Evolutionary conservation across 2,329 filamentous ascomycete species (phyloP), one percentile per base, ranked within the genome.

Genomic region (Triangularia setosa): DNA sequence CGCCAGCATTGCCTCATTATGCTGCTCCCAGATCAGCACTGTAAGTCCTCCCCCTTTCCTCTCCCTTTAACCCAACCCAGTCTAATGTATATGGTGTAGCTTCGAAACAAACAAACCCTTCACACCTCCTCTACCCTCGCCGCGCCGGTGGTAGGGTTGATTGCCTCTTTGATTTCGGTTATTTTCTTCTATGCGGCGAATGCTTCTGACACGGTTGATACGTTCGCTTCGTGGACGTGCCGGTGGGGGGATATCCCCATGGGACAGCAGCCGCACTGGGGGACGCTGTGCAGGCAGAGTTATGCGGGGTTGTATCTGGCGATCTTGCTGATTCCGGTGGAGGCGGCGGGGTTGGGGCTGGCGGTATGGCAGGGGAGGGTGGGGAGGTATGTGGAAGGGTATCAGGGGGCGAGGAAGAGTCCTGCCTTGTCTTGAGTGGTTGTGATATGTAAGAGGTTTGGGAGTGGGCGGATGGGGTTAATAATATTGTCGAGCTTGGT

Each of bases 151-250:
- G 67, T 80, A 65, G 77, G 77, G 65, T 77, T 83, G 60, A 73
- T 77, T 56, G 80, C 78, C 12, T 80, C 83, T 44, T 72, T 87
- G 58, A 76, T 87, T 62, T 80, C 81, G 66, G 82, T 86, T 71
- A 76, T 79, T 60, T 80, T 88, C 73, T 87, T 84, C 73, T 88
- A 87, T 71, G 78, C 78, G 62, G 78, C 84, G 73, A 84, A 87
- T 68, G 73, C 79, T 18, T 87, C 85, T 3, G 75, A 74, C 14
- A 78, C 77, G 8, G 76, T 77, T 64, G 84, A 86, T 71, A 85
- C 84, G 6, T 74, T 88, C 11, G 79, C 87, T 71, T 86, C 83
- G 74, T 89, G 86, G 86, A 83, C 80, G 48, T 89, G 86, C 73
- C 84, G 84, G 67, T 89, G 86, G 86, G 74, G 76, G 8, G 70